These are phyloP conservation scores for Mycosphaerella sp. DNA, from an alignment of 2,329 filamentous ascomycete species.

Conservation along the genomic window DNA sequence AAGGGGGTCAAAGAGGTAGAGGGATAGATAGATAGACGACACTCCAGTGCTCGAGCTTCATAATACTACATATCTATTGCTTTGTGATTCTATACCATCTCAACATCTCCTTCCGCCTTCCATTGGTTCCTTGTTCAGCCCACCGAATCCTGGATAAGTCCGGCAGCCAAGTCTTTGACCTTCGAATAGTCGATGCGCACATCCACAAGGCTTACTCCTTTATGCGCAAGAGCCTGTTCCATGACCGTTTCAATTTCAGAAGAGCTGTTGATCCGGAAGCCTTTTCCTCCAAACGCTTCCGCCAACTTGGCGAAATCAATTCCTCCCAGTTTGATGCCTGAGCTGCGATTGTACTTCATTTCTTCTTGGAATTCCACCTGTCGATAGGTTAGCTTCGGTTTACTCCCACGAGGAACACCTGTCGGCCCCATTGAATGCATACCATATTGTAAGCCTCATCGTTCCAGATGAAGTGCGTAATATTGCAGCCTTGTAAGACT, in stretches of 20 bases:
- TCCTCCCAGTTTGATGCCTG: slow-evolving; percentile 42
- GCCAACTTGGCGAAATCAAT: slow-evolving; percentile 46
- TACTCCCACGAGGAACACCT: neutral
- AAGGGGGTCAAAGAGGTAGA: slow-evolving; percentile 35
- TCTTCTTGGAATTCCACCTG: slow-evolving; percentile 45
- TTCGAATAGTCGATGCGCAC: slow-evolving; percentile 43
- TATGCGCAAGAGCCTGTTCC: slow-evolving; percentile 38
- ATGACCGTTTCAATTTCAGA: slow-evolving; percentile 41
- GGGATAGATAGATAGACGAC: slow-evolving; percentile 21
- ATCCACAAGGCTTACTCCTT: slow-evolving; percentile 44
- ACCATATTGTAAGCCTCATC: slow-evolving; percentile 46
- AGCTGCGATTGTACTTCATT: slow-evolving; percentile 42
- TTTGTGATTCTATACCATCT: too few species aligned
- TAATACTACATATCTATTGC: too few species aligned
- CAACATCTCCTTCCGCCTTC: too few species aligned
- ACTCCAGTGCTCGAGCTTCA: too few species aligned
- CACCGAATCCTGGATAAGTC: slow-evolving; percentile 36
- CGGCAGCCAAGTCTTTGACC: slow-evolving; percentile 37
- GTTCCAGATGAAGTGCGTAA: slow-evolving; percentile 49
- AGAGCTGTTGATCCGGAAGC: slow-evolving; percentile 37
- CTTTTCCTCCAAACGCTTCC: slow-evolving; percentile 44
- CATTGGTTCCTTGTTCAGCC: slow-evolving; percentile 17
- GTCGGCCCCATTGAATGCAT: neutral
- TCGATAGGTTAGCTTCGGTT: too few species aligned
- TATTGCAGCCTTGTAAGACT: slow-evolving; percentile 43